Conservation (phyloP, 192 early-diverging fungal genomes). For the Rhizophagus clarus region DNA sequence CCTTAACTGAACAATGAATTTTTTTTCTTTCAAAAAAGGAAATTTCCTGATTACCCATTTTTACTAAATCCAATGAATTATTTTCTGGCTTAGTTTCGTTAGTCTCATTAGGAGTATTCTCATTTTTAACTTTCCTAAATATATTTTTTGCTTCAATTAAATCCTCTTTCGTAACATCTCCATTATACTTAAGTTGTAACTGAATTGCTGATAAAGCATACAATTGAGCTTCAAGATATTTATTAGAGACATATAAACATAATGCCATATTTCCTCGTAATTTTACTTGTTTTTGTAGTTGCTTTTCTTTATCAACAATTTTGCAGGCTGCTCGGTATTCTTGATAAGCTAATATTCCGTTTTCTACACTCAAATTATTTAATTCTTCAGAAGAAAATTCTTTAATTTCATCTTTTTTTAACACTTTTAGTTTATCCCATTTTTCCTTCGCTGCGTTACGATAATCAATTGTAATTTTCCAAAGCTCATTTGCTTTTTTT, state of each 20-base stretch:
- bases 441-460: not conserved
- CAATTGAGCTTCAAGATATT: not conserved
- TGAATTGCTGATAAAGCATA: slow-evolving; percentile 17
- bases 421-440: not conserved
- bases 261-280: slow-evolving; percentile 19
- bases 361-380: not conserved
- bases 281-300: not conserved
- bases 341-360: not conserved
- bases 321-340: slow-evolving; percentile 16
- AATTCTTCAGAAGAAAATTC: not conserved
- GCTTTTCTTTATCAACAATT: not conserved
- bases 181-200: not conserved
- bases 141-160: not conserved
- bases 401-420: not conserved
- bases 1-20: not conserved
- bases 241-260: not conserved
- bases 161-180: not conserved
- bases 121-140: slow-evolving; percentile 4
- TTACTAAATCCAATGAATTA: not conserved
- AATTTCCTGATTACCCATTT: not conserved
- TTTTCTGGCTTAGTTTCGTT: not conserved
- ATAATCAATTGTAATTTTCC: slow-evolving; percentile 5
- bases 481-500: not conserved
- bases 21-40: not conserved
- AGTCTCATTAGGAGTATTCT: not conserved